phyloP scores from a whole-genome alignment of 148 eudicot species.

The Arctostaphylos glauca region DNA sequence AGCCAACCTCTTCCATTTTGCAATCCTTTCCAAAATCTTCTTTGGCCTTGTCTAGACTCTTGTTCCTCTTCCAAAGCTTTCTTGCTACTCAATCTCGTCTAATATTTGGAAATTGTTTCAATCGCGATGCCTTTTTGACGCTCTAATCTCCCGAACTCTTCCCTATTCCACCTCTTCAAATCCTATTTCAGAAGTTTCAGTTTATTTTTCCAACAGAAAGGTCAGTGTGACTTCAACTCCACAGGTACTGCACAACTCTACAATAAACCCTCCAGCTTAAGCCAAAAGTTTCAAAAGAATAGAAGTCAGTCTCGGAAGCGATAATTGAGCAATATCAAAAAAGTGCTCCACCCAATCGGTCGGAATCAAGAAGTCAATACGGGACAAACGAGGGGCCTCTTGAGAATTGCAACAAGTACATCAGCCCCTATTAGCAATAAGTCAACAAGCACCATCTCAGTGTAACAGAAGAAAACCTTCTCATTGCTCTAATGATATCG shows the following conservation, averaged over 20 bases:
- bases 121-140: neutral
- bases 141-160: neutral
- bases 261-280: conserved; percentile 1
- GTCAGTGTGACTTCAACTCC: neutral
- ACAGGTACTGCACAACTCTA: neutral
- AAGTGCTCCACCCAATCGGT: neutral
- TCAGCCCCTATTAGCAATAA: neutral
- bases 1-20: neutral
- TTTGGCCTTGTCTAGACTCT: neutral
- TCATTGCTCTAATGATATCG: neutral
- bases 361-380: neutral
- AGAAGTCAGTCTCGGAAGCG: neutral
- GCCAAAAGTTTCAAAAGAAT: neutral
- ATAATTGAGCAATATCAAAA: neutral
- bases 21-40: neutral
- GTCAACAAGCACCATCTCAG: neutral
- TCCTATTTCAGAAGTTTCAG: neutral
- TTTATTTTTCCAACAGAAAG: neutral
- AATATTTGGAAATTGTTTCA: neutral
- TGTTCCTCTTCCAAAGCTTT: neutral
- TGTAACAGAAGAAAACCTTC: neutral
- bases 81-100: neutral
- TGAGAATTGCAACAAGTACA: neutral
- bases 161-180: neutral
- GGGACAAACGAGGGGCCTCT: neutral